These are phyloP conservation scores for Paramarasmius palmivorus DNA, from an alignment of 1,284 basidiomycete species.

Conservation along the genomic window DNA sequence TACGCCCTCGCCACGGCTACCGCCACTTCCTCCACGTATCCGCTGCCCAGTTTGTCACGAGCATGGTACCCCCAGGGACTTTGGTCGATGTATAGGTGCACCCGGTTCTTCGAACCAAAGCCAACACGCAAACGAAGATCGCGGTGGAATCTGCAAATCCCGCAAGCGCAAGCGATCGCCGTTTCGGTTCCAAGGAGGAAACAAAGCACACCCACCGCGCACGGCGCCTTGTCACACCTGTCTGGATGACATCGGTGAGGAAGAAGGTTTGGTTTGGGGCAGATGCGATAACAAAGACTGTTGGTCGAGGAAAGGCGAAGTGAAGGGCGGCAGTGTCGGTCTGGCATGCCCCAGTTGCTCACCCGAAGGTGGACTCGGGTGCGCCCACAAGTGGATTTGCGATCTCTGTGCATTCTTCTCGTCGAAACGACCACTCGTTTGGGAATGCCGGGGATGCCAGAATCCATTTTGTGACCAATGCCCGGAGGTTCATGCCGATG, in stretches of 20 bases:
- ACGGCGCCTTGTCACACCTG: slow-evolving; percentile 12
- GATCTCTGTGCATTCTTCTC: slow-evolving; percentile 11
- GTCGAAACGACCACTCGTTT: slow-evolving; percentile 10
- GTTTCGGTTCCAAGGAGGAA: too few species aligned
- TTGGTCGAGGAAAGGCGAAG: slow-evolving; percentile 11
- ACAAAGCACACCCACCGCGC: slow-evolving; percentile 1
- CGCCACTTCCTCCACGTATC: too few species aligned
- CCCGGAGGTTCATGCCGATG: background rate
- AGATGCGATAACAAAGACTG: slow-evolving; percentile 14
- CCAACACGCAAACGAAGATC: too few species aligned
- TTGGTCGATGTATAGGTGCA: too few species aligned
- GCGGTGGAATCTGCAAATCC: too few species aligned
- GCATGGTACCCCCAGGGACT: too few species aligned
- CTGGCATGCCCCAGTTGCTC: slow-evolving; percentile 14
- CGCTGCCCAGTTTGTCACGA: too few species aligned
- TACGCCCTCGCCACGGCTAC: too few species aligned
- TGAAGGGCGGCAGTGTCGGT: background rate
- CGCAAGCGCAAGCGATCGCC: too few species aligned
- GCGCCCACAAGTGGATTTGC: slow-evolving; percentile 15
- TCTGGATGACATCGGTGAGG: slow-evolving; percentile 13
- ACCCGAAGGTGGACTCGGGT: slow-evolving; percentile 13
- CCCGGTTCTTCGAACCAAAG: too few species aligned
- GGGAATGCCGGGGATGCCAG: slow-evolving; percentile 14
- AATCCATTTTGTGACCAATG: slow-evolving; percentile 14
- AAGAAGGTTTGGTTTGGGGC: slow-evolving; percentile 13